These are phyloP conservation scores for Toxoplasma gondii DNA, from an alignment of 169 alveolate species.

Conservation along the genomic window DNA sequence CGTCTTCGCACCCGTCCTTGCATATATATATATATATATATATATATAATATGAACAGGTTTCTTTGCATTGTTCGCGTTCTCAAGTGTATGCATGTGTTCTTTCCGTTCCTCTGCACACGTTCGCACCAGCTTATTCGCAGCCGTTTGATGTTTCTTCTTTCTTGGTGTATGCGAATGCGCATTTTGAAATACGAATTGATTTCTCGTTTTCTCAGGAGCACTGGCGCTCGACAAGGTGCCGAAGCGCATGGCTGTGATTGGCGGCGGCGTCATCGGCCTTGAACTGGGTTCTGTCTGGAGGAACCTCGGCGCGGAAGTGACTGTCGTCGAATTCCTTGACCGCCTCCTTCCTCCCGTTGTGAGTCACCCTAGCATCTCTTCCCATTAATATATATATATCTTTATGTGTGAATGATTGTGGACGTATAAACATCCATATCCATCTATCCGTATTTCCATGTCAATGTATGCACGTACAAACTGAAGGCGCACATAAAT, in stretches of 20 bases:
- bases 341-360: constrained; percentile 66
- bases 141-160: too few relatives aligned
- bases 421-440: background rate
- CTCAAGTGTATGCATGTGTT: background rate
- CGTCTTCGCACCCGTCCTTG: background rate
- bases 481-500: too few relatives aligned
- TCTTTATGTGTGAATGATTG: background rate
- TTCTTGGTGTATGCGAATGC: background rate
- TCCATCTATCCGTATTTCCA: background rate
- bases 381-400: background rate
- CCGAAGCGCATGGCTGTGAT: constrained; percentile 92
- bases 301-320: constrained; percentile 93
- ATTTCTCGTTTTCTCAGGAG: constrained; percentile 35
- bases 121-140: too few relatives aligned
- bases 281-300: constrained; percentile 96
- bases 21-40: too few relatives aligned
- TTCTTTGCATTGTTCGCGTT: too few relatives aligned
- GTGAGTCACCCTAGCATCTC: background rate
- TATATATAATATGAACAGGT: background rate
- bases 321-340: constrained; percentile 82
- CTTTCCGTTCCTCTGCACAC: background rate
- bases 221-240: constrained; percentile 74
- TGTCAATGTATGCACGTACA: background rate
- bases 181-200: background rate
- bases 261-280: constrained; percentile 99